phyloP scores from a whole-genome alignment of 345 rosid genomes.

The Syzygium aqueum region DNA sequence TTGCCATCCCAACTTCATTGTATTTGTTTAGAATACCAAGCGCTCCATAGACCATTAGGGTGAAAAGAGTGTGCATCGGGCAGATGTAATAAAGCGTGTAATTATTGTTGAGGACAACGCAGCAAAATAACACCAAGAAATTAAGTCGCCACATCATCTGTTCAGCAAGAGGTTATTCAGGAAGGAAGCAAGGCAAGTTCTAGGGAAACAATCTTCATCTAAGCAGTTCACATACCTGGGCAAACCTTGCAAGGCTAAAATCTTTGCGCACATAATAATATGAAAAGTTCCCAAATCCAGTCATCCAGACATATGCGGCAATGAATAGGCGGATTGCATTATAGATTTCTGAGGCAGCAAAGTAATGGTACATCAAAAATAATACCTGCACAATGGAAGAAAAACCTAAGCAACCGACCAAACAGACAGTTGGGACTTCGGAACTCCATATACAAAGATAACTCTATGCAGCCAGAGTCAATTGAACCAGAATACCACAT shows the following conservation, averaged over 20 bases:
- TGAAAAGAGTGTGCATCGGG: conserved; percentile 98
- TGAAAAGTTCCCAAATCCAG: conserved; percentile 99
- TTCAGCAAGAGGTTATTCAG: conserved; percentile 7
- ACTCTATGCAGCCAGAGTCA: background rate
- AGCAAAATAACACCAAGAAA: conserved; percentile 83
- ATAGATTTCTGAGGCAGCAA: conserved; percentile 89
- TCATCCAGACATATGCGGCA: conserved; percentile 99
- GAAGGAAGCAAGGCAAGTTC: background rate
- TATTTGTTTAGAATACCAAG: conserved; percentile 87
- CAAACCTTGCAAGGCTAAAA: conserved; percentile 90
- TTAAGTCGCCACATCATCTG: conserved; percentile 99
- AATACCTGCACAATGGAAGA: conserved; percentile 53
- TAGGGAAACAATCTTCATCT: background rate
- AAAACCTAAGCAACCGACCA: background rate
- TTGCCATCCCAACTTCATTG: conserved; percentile 74
- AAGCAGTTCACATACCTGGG: conserved; percentile 54
- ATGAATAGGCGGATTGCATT: conserved; percentile 92
- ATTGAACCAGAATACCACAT: background rate
- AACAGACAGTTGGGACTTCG: background rate
- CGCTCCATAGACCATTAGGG: conserved; percentile 96
- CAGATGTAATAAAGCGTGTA: conserved; percentile 94
- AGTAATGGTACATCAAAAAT: conserved; percentile 99
- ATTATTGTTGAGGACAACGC: conserved; percentile 79
- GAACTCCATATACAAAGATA: background rate
- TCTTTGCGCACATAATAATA: conserved; percentile 96